phyloP scores from a whole-genome alignment of 306 rosid species.

The Castanea mollissima region DNA sequence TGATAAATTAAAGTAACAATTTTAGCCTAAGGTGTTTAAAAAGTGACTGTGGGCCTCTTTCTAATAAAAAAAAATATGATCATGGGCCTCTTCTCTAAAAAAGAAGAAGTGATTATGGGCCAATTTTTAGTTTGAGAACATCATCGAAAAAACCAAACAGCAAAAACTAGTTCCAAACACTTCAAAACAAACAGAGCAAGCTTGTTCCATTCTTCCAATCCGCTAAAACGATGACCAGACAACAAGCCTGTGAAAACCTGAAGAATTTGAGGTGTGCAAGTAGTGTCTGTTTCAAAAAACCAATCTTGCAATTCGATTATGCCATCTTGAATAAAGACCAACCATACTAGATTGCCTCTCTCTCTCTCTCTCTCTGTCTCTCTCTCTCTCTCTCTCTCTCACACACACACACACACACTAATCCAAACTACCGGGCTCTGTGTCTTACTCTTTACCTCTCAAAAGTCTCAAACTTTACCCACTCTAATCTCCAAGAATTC shows the following conservation, averaged over 20 bases:
- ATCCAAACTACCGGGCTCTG: conserved; percentile 2
- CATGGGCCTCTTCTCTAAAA: no score
- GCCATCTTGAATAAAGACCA: conserved; percentile 25
- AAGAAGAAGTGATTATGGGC: no score
- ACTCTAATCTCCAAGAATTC: background rate
- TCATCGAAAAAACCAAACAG: no score
- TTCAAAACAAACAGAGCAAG: no score
- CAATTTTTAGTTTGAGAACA: no score
- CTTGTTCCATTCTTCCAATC: background rate
- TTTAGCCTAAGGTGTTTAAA: no score
- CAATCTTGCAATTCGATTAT: background rate
- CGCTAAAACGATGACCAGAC: background rate
- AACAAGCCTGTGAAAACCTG: background rate
- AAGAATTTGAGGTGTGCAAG: background rate
- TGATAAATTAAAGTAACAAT: no score
- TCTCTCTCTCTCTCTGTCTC: background rate
- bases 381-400: background rate
- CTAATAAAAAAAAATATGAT: no score
- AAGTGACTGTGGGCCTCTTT: no score
- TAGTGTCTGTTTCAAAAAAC: background rate
- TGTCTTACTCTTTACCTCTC: background rate
- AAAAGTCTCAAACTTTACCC: background rate
- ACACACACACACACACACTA: background rate
- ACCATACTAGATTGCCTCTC: conserved; percentile 9
- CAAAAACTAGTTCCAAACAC: no score